Conservation (phyloP, 1,284 basidiomycete genomes). For the Macrocystidia cucumis region DNA sequence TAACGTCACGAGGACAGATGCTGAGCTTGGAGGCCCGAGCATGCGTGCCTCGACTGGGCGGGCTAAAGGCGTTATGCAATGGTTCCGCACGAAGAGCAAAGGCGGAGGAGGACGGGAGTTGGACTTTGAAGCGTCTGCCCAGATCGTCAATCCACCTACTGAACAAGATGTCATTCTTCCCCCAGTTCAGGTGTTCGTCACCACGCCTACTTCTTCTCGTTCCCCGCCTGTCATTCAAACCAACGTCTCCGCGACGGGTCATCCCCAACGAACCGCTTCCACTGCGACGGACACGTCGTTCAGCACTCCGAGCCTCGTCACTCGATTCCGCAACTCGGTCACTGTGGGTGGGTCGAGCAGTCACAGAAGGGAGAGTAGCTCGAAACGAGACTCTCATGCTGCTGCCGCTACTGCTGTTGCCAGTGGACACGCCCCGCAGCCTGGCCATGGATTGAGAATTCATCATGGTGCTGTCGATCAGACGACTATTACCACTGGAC, state of each 20-base stretch:
- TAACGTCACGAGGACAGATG: conserved; percentile 14
- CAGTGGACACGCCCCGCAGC: too few species aligned
- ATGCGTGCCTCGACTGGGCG: conserved; percentile 67
- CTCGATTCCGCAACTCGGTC: conserved; percentile 40
- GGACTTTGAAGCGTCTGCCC: conserved; percentile 26
- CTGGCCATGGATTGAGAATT: conserved; percentile 49
- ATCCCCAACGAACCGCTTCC: conserved; percentile 37
- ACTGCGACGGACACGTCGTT: conserved; percentile 29
- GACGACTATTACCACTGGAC: conserved; percentile 80
- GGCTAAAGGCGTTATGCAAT: conserved; percentile 73
- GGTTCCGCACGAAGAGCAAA: conserved; percentile 71
- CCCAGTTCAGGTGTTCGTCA: conserved; percentile 27
- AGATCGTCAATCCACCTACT: conserved; percentile 23
- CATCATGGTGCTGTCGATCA: conserved; percentile 94
- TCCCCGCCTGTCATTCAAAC: conserved; percentile 14
- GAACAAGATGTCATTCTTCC: too few species aligned
- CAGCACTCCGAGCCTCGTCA: conserved; percentile 34
- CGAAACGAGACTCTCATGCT: too few species aligned
- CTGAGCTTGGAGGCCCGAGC: conserved; percentile 16
- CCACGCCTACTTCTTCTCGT: conserved; percentile 18
- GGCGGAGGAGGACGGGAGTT: conserved; percentile 32
- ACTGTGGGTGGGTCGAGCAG: conserved; percentile 23
- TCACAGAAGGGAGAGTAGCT: conserved; percentile 2
- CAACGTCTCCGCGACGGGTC: conserved; percentile 10
- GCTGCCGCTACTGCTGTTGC: too few species aligned